Conservation (phyloP, 805 yeast species). For the Ogataea ganodermae region DNA sequence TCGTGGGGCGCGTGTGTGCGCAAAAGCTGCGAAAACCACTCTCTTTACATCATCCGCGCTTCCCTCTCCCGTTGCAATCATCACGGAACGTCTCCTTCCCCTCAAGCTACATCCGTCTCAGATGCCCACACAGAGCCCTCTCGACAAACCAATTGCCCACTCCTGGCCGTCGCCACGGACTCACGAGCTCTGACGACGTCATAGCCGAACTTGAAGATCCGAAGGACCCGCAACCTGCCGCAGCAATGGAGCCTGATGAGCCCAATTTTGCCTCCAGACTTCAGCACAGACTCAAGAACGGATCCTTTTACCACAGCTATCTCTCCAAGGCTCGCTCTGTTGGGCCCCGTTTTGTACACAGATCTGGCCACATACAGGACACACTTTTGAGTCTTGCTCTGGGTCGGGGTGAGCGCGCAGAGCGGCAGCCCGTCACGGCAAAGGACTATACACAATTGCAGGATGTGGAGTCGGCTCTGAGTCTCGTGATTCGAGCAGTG, state of each 20-base stretch:
- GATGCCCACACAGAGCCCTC: not conserved
- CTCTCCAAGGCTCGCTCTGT: not conserved
- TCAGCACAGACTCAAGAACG: not conserved
- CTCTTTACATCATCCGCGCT: not conserved
- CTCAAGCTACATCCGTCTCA: too few relatives aligned
- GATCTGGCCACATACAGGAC: conserved; percentile 19
- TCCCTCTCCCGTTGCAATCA: not conserved
- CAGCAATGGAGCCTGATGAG: not conserved
- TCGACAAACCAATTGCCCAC: not conserved
- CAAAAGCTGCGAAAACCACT: not conserved
- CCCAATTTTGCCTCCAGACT: not conserved
- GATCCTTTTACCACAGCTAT: conserved; percentile 1
- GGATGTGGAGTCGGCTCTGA: conserved; percentile 30
- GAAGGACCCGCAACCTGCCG: not conserved
- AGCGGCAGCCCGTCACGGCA: conserved; percentile 6
- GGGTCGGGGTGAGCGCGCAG: not conserved
- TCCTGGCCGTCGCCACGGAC: not conserved
- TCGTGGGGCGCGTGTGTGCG: not conserved
- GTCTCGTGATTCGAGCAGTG: conserved; percentile 25
- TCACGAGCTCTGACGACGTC: not conserved
- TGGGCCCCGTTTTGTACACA: conserved; percentile 3
- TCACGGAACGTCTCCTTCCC: too few relatives aligned
- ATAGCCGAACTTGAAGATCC: not conserved
- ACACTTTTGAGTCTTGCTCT: conserved; percentile 6
- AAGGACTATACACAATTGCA: conserved; percentile 17